Base-by-base conservation (phyloP, 345 rosid species). In the Bretschneidera sinensis region DNA sequence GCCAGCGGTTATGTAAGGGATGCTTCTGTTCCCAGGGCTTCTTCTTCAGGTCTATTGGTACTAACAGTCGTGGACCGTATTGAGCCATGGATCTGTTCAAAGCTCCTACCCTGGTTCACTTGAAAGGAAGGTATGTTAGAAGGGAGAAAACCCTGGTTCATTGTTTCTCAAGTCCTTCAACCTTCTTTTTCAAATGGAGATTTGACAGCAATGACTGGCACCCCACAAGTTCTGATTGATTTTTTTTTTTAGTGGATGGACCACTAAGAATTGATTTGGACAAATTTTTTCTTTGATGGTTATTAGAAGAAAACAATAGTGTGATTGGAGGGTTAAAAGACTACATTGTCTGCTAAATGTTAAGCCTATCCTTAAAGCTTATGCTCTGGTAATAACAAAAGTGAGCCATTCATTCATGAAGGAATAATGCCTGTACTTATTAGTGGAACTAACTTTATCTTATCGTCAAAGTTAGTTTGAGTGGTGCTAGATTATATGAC, bases 1-100 rank as follows among this genome's bases (percentile, higher is more conserved):
- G 91, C 91, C 91, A 85, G 66, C 84, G 61, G 79, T 73, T 83
- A 71, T 75, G 86, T 24, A 81, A 80, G 14, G 81, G 78, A 59
- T 74, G 68, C 59, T 73, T 68, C 67, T 85, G 85, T 59, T 77
- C 81, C 72, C 74, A 68, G 59, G 92, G 76, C 76, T 79, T 70
- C 85, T 74, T 85, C 83, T 61, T 79, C 65, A 83, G 50, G 64
- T 85, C 91, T 63, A 81, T 61, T 1, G 88, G 83, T 49, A 85
- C 69, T 39, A 76, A 63, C 48, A 83, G 9, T 33, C 73, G 74
- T 5, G 84, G 61, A 28, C 82, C 81, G 43, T 51, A 53, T 17
- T 71, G 43, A 21, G 71, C 71, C 82, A 81, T 73, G 59, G 34
- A 57, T 54, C n/a, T 51, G 16, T 15, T 19, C 34, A 14, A 22